Percentiles rank a stretch among this genome's conserved stretches.
Evolutionary conservation across 805 yeast genomes (phyloP).

Genomic region (Trichomonascus vanleenenianus): DNA sequence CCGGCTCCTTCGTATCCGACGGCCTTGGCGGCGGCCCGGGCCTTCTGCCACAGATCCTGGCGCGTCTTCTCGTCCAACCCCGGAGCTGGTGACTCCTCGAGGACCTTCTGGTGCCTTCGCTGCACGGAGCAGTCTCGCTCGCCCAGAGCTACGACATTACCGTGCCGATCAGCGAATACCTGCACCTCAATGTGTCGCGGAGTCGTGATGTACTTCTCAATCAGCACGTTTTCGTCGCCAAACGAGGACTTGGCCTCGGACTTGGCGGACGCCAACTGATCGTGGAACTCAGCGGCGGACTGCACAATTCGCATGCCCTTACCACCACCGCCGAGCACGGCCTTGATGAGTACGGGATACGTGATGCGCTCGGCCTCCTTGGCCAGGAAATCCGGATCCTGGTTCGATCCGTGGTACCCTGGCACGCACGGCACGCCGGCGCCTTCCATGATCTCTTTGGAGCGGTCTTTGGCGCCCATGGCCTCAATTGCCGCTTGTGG

Average conservation of each 20-base stretch:
- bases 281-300: constrained; percentile 38
- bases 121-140: constrained; percentile 53
- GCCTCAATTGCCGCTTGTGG: constrained; percentile 27
- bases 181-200: constrained; percentile 52
- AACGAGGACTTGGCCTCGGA: constrained; percentile 48
- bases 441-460: constrained; percentile 27
- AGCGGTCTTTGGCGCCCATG: constrained; percentile 29
- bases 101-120: constrained; percentile 48
- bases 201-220: constrained; percentile 47
- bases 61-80: constrained; percentile 43
- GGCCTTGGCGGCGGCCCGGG: constrained; percentile 41
- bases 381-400: constrained; percentile 22
- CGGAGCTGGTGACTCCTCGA: constrained; percentile 53
- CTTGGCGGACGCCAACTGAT: constrained; percentile 44
- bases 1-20: constrained; percentile 52
- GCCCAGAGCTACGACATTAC: constrained; percentile 48
- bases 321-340: constrained; percentile 56
- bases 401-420: constrained; percentile 28
- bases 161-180: constrained; percentile 48
- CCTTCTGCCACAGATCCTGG: constrained; percentile 39
- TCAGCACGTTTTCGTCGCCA: constrained; percentile 47
- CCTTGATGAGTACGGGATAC: constrained; percentile 51
- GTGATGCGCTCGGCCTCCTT: constrained; percentile 23
- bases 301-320: constrained; percentile 50
- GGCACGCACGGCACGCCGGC: constrained; percentile 30